Evolutionary conservation across 805 yeast genomes (phyloP).

Genomic region (Tetrapisispora fleetii): DNA sequence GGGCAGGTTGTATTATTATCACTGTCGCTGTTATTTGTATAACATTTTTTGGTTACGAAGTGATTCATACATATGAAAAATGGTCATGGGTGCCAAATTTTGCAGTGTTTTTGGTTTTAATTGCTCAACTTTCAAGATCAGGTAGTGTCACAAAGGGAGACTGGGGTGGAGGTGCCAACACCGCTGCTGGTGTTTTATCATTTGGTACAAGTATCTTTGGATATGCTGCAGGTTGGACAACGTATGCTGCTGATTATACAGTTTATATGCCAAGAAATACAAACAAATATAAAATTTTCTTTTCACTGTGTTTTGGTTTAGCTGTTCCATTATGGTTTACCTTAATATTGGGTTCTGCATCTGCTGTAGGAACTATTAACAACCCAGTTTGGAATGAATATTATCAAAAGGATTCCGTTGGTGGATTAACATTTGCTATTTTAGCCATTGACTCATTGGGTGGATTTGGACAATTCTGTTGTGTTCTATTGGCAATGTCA

Average conservation of each 20-base stretch:
- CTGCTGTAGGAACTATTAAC: slow-evolving; percentile 57
- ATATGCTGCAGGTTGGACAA: slow-evolving; percentile 90
- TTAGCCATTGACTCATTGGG: slow-evolving; percentile 72
- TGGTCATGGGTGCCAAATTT: slow-evolving; percentile 82
- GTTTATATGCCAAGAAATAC: slow-evolving; percentile 69
- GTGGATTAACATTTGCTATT: slow-evolving; percentile 75
- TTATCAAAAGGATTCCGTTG: slow-evolving; percentile 48
- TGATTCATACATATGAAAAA: slow-evolving; percentile 72
- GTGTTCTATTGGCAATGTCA: slow-evolving; percentile 73
- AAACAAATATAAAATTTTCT: slow-evolving; percentile 49
- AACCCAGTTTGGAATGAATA: slow-evolving; percentile 36
- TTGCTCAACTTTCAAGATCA: slow-evolving; percentile 62
- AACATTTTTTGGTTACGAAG: slow-evolving; percentile 74
- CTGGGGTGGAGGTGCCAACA: slow-evolving; percentile 44
- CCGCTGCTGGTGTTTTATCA: slow-evolving; percentile 69
- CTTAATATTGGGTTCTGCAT: slow-evolving; percentile 76
- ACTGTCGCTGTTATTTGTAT: slow-evolving; percentile 60
- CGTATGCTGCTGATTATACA: slow-evolving; percentile 90
- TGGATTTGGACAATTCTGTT: slow-evolving; percentile 83
- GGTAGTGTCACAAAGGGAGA: slow-evolving; percentile 51
- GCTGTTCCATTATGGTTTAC: slow-evolving; percentile 59
- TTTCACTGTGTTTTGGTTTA: slow-evolving; percentile 53
- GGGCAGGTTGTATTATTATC: slow-evolving; percentile 81
- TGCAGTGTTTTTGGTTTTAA: slow-evolving; percentile 62
- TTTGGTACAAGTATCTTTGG: slow-evolving; percentile 81